phyloP scores from a whole-genome alignment of 345 rosid genomes.

The Alliaria petiolata region DNA sequence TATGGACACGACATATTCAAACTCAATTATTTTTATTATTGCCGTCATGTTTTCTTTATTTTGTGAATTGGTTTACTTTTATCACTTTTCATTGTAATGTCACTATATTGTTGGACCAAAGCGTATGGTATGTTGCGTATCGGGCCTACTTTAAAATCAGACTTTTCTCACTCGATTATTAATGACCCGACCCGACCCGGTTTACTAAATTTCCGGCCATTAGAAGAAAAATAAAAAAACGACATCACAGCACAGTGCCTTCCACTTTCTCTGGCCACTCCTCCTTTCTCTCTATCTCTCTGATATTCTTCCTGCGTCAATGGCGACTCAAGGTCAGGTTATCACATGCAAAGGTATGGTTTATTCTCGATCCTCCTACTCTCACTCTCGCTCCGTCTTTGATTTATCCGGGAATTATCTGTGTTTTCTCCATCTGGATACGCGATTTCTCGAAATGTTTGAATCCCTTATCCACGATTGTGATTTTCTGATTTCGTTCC shows the following conservation, averaged over 20 bases:
- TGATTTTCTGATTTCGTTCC: conserved; percentile 6
- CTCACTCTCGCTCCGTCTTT: background rate
- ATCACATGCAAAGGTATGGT: conserved; percentile 88
- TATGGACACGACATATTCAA: too few species aligned
- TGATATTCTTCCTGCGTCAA: conserved; percentile 20
- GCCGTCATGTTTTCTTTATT: background rate
- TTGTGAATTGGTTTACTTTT: background rate
- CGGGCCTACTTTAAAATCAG: conserved; percentile 6
- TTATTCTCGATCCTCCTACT: background rate
- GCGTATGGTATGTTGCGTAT: background rate
- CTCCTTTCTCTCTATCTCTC: background rate
- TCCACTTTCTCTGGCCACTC: background rate
- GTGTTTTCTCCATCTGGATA: too few species aligned
- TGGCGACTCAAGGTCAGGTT: conserved; percentile 80
- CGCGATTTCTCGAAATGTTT: background rate
- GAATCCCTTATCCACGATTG: background rate
- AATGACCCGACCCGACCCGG: background rate
- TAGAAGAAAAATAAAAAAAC: conserved; percentile 10
- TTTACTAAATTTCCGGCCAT: background rate
- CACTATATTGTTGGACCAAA: background rate
- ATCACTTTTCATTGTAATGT: background rate
- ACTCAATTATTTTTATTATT: too few species aligned
- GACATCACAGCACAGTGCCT: background rate
- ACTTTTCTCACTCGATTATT: conserved; percentile 11
- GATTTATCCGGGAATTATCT: too few species aligned